phyloP scores from a whole-genome alignment of 2,329 filamentous ascomycete species.

The Diaporthe vaccinii region DNA sequence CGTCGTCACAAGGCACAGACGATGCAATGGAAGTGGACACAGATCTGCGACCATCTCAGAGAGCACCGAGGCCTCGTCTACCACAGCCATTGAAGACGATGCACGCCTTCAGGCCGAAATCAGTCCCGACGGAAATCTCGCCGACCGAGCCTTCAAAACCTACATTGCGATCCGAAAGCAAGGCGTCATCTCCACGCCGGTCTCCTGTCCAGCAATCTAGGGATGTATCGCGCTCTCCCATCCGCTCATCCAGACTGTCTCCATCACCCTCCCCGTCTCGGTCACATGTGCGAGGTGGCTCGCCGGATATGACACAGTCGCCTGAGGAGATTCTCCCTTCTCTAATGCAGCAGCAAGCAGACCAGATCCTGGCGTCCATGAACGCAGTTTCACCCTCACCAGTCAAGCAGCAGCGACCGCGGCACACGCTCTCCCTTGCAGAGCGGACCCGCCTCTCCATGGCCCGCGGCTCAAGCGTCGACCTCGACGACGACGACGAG shows the following conservation, averaged over 20 bases:
- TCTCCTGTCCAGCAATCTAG: not conserved
- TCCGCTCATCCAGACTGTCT: not conserved
- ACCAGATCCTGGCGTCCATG: slow-evolving; percentile 69
- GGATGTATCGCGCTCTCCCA: not conserved
- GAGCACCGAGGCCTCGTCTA: not conserved
- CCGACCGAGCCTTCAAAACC: slow-evolving; percentile 23
- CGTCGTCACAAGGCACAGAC: not conserved
- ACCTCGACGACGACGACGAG: slow-evolving; percentile 44
- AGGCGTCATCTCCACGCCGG: slow-evolving; percentile 1
- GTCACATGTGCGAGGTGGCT: not conserved
- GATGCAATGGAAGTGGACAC: not conserved
- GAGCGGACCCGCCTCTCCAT: slow-evolving; percentile 89
- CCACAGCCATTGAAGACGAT: slow-evolving; percentile 35
- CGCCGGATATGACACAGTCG: slow-evolving; percentile 21
- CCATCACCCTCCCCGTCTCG: slow-evolving; percentile 35
- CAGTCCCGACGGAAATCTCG: slow-evolving; percentile 28
- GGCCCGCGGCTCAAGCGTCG: slow-evolving; percentile 67
- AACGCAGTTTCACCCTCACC: slow-evolving; percentile 70
- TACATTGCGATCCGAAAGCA: not conserved
- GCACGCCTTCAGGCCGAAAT: slow-evolving; percentile 33
- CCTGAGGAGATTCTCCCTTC: slow-evolving; percentile 42
- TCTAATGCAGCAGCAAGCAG: slow-evolving; percentile 66
- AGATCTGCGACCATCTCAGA: not conserved
- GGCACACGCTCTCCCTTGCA: slow-evolving; percentile 74
- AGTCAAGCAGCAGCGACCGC: slow-evolving; percentile 60